Evolutionary conservation across 2,329 filamentous ascomycete genomes (phyloP), one percentile per base, ranked within the genome.

Genomic region (Colletotrichum ledebouriae): DNA sequence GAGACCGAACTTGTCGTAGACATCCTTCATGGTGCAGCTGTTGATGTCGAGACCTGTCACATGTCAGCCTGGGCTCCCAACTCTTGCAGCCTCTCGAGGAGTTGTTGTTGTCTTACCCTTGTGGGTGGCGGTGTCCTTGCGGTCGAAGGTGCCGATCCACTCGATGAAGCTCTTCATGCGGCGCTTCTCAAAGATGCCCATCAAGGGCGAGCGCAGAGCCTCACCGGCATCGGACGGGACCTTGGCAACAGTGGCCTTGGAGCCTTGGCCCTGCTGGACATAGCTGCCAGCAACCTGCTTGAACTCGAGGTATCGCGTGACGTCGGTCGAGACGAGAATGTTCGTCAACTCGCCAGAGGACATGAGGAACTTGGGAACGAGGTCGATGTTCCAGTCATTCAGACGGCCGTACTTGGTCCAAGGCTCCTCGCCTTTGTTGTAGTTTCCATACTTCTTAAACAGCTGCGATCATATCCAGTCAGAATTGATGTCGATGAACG

Each of bases 311-410:
- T 94, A 94, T 82, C 91, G 87, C 76, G 92, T 94, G 73, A 94
- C 92, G 75, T 98, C 94, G 82, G 95, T 98, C 59, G 94, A 97
- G 72, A 98, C 94, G 78, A 99, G 90, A 77, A 99, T 98, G 84
- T 98, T 98, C 80, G 95, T 98, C 78, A 99, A 87, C 84, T 99
- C 95, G 81, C 96, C 96, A 72, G 97, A 97, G 69, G 95, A 94
- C 94, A 99, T 98, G 81, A 99, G 89, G 77, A 99, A 91, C 87
- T 99, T 99, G 74, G 96, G 95, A 56, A 99, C 94, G 70, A 99
- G 88, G 79, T 99, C 97, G 82, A 99, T 97, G 86, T 98, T 98
- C 96, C 96, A 99, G 87, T 98, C 95, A 84, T 98, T 98, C 79
- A 90, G 86, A 69, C 96, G 92, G 75, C 95, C 95, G 81, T 98